phyloP scores from a whole-genome alignment of 805 yeast genomes.

The Saccharomycopsis guyanensis region DNA sequence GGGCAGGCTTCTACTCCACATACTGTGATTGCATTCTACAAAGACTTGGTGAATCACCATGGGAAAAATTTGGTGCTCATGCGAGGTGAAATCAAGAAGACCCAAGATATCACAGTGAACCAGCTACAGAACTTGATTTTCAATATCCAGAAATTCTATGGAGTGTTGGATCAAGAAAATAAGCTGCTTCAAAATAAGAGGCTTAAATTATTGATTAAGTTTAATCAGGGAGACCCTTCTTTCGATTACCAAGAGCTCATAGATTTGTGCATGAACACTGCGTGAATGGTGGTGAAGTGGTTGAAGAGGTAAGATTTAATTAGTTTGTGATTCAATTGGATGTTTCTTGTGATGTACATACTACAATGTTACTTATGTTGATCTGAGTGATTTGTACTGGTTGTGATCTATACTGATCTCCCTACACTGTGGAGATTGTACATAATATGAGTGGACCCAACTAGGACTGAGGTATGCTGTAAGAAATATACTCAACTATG shows the following conservation, averaged over 20 bases:
- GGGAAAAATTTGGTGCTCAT: constrained; percentile 14
- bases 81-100: constrained; percentile 19
- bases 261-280: constrained; percentile 16
- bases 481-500: no score
- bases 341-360: neutral
- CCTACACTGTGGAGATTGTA: no score
- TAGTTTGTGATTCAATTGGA: neutral
- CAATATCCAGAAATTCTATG: constrained; percentile 20
- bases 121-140: constrained; percentile 15
- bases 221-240: constrained; percentile 12
- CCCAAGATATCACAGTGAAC: constrained; percentile 2
- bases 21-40: constrained; percentile 16
- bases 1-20: constrained; percentile 17
- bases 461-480: no score
- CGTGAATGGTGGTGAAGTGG: neutral
- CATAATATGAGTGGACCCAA: no score
- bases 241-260: constrained; percentile 17
- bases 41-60: constrained; percentile 6
- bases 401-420: no score
- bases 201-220: constrained; percentile 9
- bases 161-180: constrained; percentile 13
- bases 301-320: neutral
- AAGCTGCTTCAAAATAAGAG: constrained; percentile 11
- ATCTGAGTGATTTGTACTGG: no score
- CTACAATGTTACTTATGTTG: neutral